Conservation (phyloP, 2,329 filamentous ascomycete species). For the Penicillium hesseltinei region DNA sequence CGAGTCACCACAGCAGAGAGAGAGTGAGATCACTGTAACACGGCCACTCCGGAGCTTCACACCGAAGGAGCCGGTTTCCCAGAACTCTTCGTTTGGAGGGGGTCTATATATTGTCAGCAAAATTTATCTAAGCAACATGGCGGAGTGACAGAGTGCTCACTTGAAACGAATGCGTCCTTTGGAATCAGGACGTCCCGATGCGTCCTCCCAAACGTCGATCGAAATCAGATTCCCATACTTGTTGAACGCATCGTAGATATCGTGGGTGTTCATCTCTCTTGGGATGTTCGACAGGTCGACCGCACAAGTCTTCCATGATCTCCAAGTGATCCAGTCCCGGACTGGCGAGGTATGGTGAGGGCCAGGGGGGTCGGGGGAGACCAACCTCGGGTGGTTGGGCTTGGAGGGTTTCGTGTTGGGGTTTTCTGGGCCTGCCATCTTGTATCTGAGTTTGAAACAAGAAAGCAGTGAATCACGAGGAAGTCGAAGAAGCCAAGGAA, state of each 20-base stretch:
- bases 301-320: conserved; percentile 39
- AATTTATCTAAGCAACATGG: too few species aligned
- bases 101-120: conserved; percentile 38
- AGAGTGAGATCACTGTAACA: neutral
- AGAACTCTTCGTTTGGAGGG: conserved; percentile 54
- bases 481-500: neutral
- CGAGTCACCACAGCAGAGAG: neutral
- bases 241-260: conserved; percentile 54
- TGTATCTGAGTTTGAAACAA: neutral
- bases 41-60: conserved; percentile 30
- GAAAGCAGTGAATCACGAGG: neutral
- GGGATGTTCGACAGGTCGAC: conserved; percentile 40
- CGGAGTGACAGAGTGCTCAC: conserved; percentile 18
- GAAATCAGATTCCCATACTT: conserved; percentile 53
- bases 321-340: conserved; percentile 31
- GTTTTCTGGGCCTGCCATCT: neutral
- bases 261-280: conserved; percentile 32
- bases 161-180: conserved; percentile 56
- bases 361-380: too few species aligned
- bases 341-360: conserved; percentile 9
- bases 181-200: conserved; percentile 39
- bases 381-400: neutral
- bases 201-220: conserved; percentile 56
- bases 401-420: too few species aligned
- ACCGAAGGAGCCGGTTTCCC: conserved; percentile 37